These are phyloP conservation scores for Glaciozyma martinii DNA, from an alignment of 768 basidiomycete species.

Conservation along the genomic window DNA sequence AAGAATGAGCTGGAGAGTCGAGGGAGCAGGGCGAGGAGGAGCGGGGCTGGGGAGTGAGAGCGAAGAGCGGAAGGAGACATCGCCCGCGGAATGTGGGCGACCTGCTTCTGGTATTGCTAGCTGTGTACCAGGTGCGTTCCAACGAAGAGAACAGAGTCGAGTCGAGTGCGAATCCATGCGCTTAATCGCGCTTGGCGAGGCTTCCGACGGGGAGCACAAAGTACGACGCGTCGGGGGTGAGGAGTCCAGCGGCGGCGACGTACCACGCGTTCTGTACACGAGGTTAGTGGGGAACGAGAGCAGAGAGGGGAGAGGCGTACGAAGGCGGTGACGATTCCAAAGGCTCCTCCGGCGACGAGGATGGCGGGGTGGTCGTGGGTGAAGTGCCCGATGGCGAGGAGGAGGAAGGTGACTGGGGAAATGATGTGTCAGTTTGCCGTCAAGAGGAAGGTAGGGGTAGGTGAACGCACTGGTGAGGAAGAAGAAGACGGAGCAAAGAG, in stretches of 20 bases:
- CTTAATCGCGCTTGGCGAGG: conserved; percentile 29
- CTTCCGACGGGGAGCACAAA: conserved; percentile 40
- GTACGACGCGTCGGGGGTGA: conserved; percentile 39
- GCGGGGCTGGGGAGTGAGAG: too few relatives aligned
- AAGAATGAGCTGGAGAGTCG: too few relatives aligned
- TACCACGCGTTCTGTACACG: conserved; percentile 23
- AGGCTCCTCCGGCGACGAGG: conserved; percentile 39
- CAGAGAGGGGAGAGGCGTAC: conserved; percentile 30
- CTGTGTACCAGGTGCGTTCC: too few relatives aligned
- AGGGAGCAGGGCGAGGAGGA: too few relatives aligned
- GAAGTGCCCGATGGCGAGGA: conserved; percentile 31
- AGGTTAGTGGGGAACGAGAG: background rate
- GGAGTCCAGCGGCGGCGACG: conserved; percentile 39
- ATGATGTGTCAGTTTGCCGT: too few relatives aligned
- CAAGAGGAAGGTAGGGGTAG: background rate
- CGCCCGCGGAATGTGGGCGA: too few relatives aligned
- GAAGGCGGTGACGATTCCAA: conserved; percentile 39
- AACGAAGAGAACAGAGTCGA: too few relatives aligned
- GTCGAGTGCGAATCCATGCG: too few relatives aligned
- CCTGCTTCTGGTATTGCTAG: too few relatives aligned
- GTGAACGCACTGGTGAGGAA: conserved; percentile 40
- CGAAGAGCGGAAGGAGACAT: too few relatives aligned
- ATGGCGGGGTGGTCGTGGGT: conserved; percentile 28
- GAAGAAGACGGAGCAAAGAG: conserved; percentile 41
- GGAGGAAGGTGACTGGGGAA: conserved; percentile 34